Conservation (phyloP, 2,329 filamentous ascomycete species). For the Lasiodiplodia sp. region DNA sequence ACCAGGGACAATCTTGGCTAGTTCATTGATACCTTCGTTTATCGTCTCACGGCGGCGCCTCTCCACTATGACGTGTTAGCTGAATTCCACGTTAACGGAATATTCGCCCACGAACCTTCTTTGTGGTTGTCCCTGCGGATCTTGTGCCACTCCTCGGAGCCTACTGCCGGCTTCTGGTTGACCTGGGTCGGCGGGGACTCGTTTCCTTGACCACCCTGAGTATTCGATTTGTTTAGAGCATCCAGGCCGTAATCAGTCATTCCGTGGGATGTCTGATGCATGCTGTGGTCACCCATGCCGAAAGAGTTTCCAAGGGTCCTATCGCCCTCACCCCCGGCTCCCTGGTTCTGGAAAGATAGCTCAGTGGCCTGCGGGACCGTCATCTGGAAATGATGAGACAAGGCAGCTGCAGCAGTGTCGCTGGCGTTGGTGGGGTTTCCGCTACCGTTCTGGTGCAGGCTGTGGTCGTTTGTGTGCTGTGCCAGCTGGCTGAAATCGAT, state of each 20-base stretch:
- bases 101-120: slow-evolving; percentile 71
- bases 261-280: slow-evolving; percentile 45
- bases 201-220: slow-evolving; percentile 34
- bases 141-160: slow-evolving; percentile 97
- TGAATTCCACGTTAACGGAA: not conserved
- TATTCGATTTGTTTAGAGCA: slow-evolving; percentile 56
- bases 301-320: slow-evolving; percentile 48
- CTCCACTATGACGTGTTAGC: slow-evolving; percentile 70
- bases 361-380: slow-evolving; percentile 64
- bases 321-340: slow-evolving; percentile 51
- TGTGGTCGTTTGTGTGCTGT: slow-evolving; percentile 40
- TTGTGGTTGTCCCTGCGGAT: slow-evolving; percentile 98
- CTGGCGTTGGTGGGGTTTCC: slow-evolving; percentile 57
- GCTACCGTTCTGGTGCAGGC: slow-evolving; percentile 60
- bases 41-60: slow-evolving; percentile 96
- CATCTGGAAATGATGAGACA: slow-evolving; percentile 60
- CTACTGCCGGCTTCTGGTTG: slow-evolving; percentile 79
- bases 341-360: slow-evolving; percentile 57
- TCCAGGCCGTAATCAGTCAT: slow-evolving; percentile 55
- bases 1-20: slow-evolving; percentile 95
- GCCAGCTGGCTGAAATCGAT: slow-evolving; percentile 44
- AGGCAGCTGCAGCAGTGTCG: slow-evolving; percentile 67
- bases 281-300: slow-evolving; percentile 49
- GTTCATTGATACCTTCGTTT: slow-evolving; percentile 97
- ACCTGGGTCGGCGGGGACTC: slow-evolving; percentile 45